Percentiles rank a stretch among this genome's conserved stretches.
phyloP scores from a whole-genome alignment of 164 flowering plant genomes.

The Hamamelis virginiana region DNA sequence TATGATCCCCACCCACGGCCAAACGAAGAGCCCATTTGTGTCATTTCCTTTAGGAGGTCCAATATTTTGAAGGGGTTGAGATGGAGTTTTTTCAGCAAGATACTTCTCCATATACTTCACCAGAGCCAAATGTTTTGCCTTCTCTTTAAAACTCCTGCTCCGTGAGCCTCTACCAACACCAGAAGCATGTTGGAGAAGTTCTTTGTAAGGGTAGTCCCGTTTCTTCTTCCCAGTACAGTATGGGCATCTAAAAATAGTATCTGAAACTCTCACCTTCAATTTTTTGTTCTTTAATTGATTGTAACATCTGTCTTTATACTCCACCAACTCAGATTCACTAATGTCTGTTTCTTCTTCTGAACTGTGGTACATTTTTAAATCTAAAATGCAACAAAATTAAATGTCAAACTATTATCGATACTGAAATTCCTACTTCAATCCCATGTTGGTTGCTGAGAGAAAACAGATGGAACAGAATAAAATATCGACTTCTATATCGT shows the following conservation, averaged over 20 bases:
- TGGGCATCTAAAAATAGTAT: constrained; percentile 35
- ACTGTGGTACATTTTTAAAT: constrained; percentile 15
- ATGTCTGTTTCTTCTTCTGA: constrained; percentile 3
- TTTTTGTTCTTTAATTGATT: constrained; percentile 25
- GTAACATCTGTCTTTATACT: constrained; percentile 27
- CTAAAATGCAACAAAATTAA: constrained; percentile 12
- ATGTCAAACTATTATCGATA: not conserved
- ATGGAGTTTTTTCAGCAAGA: not conserved
- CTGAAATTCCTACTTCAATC: not conserved
- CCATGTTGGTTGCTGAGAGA: not conserved
- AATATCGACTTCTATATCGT: not conserved
- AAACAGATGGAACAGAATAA: not conserved
- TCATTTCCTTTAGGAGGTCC: not conserved
- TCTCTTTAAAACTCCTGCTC: constrained; percentile 26
- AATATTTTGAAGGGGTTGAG: not conserved
- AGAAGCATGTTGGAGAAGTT: constrained; percentile 44
- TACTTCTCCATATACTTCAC: constrained; percentile 31
- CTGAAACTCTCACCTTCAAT: constrained; percentile 19
- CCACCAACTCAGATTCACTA: constrained; percentile 24
- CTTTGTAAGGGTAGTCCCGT: constrained; percentile 27
- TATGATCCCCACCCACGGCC: constrained; percentile 58
- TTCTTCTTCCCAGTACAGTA: constrained; percentile 28
- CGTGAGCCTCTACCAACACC: constrained; percentile 23
- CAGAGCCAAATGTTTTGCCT: constrained; percentile 40
- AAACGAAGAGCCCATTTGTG: constrained; percentile 38